A percentile compares a stretch with the other conserved stretches of the same genome.
These are phyloP conservation scores for Globisporangium echinulatum DNA, from an alignment of 352 stramenopile genomes.

Conservation along the genomic window DNA sequence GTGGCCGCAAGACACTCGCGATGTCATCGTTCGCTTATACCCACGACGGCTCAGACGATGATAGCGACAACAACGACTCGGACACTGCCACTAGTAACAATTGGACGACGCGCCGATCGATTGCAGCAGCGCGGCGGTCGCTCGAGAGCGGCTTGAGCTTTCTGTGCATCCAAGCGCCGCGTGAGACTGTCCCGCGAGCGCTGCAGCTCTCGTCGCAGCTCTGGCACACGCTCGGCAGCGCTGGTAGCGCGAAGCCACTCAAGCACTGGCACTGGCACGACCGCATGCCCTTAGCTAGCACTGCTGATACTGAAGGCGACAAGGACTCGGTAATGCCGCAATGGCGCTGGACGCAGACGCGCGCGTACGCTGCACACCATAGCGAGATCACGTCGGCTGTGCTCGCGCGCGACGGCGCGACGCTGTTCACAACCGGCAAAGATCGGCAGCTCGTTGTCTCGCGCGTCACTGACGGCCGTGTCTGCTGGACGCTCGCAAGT, in stretches of 20 bases:
- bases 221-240: slow-evolving; percentile 23
- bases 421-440: slow-evolving; percentile 64
- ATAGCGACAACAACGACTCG: slow-evolving; percentile 3
- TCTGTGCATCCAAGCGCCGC: slow-evolving; percentile 37
- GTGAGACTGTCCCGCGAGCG: slow-evolving; percentile 23
- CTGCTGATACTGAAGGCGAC: slow-evolving; percentile 10
- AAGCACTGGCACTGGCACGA: slow-evolving; percentile 57
- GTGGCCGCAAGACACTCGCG: slow-evolving; percentile 17
- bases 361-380: slow-evolving; percentile 31
- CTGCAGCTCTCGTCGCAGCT: slow-evolving; percentile 31
- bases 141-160: slow-evolving; percentile 24
- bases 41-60: slow-evolving; percentile 32
- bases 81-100: background rate
- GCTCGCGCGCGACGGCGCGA: slow-evolving; percentile 39
- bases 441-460: slow-evolving; percentile 63
- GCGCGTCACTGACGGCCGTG: slow-evolving; percentile 17
- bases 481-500: slow-evolving; percentile 24
- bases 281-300: slow-evolving; percentile 13
- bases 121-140: background rate
- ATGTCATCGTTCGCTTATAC: slow-evolving; percentile 20
- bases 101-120: background rate
- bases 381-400: slow-evolving; percentile 59
- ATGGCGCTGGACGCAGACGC: slow-evolving; percentile 52
- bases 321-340: background rate
- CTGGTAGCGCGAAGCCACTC: slow-evolving; percentile 27